Base-by-base conservation (phyloP, 2,329 filamentous ascomycete genomes). In the Stagonosporopsis vannaccii region DNA sequence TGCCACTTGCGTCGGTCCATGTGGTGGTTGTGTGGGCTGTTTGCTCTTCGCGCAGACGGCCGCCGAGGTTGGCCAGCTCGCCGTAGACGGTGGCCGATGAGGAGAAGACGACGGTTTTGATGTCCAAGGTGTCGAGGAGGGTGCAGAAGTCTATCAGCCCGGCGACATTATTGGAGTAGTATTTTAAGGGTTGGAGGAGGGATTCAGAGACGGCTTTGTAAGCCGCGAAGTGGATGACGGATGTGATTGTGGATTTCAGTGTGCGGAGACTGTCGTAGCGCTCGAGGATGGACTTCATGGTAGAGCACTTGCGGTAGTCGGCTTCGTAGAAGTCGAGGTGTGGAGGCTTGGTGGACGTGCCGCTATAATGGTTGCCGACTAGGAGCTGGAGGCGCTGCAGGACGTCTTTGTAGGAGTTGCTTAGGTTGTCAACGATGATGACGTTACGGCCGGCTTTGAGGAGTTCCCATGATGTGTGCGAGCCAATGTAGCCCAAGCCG, bases 11-110 rank as follows among this genome's bases (percentile, higher is more conserved):
- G 9, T 59, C 52, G n/a, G 44, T 12, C 28, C 41, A 63, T 6
- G 44, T 20, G 5, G 35, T 46, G 25, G 49, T 60, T 23, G 69
- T 81, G 80, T 45, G 83, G 75, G 25, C 19, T 58, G 80, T 80
- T 60, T 82, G 77, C 55, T 84, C 82, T 62, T 86, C 83, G 39
- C 78, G 78, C 23, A 85, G 73, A 0, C 80, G 78, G 28, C 76
- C 64, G 15, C 80, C 81, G 1, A 35, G 28, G 19, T 61, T 46
- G 6, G 66, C 60, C 19, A 55, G 50, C 46, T 62, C 59, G 4
- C 86, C 85, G 62, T 88, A 88, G 3, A 88, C 85, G 1, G 85
- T 86, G 7, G 85, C 86, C 0, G 84, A 87, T 0, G 84, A 87
- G 2, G 84, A 87, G 69, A 88, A 88, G 59, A 88, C 84, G 56